Evolutionary conservation across 257 asterid species (phyloP), one percentile per base, ranked within the genome.

Genomic region (Nicotiana otophora): DNA sequence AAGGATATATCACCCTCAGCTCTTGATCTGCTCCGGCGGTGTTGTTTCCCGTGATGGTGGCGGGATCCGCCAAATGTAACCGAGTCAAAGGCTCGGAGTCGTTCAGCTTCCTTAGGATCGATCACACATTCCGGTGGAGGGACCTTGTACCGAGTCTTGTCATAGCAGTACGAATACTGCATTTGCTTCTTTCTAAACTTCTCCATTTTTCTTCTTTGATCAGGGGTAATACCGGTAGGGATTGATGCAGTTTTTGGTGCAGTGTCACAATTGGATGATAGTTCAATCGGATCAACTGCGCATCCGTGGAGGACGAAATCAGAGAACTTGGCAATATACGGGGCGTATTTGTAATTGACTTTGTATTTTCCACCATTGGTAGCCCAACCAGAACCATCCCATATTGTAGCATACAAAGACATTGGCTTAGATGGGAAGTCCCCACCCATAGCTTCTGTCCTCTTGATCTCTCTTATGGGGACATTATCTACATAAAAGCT

Each of bases 331-430:
- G 98, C 92, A 0, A 88, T 76, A 90, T 87, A 94, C 57, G 97
- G 98, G 81, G 97, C 94, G 16, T 90, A 93, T 85, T 91, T 92
- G 92, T 94, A 94, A 86, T 84, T 93, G 28, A 90, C 91, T 80
- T 82, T 86, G 87, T 92, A 92, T 64, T 86, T 91, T 46, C 97
- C 98, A 65, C 98, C 98, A 82, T 88, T 87, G 7, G 98, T 93
- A 79, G 98, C 98, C 98, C 98, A 94, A 42, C 69, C 84, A 0
- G 98, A 94, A 9, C 96, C 98, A 83, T 94, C 98, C 98, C 98
- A 94, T 87, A 94, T 93, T 23, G 98, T 94, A 10, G 97, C 97
- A 79, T 93, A 93, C 23, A 94, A 31, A 7, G 95, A 90, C 97
- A 94, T 92, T 30, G 97, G 95, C 86, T 94, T 94, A 1, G 97